Conservation (phyloP, 768 basidiomycete species). For the Bullera alba region DNA sequence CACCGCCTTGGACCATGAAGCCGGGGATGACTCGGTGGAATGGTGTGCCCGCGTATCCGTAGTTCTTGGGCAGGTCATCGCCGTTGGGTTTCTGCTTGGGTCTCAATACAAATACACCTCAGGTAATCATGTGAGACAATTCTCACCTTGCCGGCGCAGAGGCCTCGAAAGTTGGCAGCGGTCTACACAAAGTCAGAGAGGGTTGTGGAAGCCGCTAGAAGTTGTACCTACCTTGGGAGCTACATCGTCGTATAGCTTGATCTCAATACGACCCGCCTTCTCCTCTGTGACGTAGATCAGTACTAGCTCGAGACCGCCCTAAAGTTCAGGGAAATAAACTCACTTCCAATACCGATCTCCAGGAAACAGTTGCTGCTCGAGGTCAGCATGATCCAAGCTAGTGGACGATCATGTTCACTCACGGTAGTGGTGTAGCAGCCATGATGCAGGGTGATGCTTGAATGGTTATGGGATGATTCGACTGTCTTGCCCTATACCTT, state of each 20-base stretch:
- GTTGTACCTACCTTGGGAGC: slow-evolving; percentile 33
- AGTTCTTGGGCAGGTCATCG: slow-evolving; percentile 46
- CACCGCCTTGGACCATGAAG: slow-evolving; percentile 52
- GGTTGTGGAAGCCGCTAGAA: neutral
- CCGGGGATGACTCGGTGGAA: slow-evolving; percentile 61
- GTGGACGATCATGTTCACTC: neutral
- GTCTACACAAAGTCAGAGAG: slow-evolving; percentile 21
- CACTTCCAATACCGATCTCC: slow-evolving; percentile 38
- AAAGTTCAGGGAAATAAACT: slow-evolving; percentile 2
- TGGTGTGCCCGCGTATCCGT: slow-evolving; percentile 61
- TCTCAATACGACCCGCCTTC: slow-evolving; percentile 49
- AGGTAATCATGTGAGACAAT: neutral
- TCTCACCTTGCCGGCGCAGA: slow-evolving; percentile 56
- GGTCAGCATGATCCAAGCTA: neutral
- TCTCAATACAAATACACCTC: slow-evolving; percentile 47
- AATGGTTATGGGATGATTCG: neutral
- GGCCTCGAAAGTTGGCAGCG: slow-evolving; percentile 63
- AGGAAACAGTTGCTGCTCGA: slow-evolving; percentile 35
- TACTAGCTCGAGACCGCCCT: neutral
- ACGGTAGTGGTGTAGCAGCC: neutral
- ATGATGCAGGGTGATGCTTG: neutral
- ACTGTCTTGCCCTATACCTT: neutral
- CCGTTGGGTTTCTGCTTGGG: slow-evolving; percentile 39
- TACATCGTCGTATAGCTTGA: slow-evolving; percentile 75
- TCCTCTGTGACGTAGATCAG: slow-evolving; percentile 12